Conservation (phyloP, 768 basidiomycete genomes). For the Harrya chromipes region DNA sequence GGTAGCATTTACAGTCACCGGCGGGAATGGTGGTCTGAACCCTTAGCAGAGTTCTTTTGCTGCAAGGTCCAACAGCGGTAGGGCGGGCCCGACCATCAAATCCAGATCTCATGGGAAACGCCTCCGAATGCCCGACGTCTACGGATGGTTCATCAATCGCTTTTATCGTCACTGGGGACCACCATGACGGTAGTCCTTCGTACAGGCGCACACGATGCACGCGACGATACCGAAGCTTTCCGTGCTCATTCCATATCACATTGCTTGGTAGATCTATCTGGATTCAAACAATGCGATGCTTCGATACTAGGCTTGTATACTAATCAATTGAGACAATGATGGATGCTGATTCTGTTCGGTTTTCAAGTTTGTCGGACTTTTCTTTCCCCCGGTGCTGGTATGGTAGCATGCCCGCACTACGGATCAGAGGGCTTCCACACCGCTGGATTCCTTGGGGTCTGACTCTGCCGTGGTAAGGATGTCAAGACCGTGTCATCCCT, state of each 20-base stretch:
- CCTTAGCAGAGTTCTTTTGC: not conserved
- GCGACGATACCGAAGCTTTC: too few relatives aligned
- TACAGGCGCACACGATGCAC: not conserved
- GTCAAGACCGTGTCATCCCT: not conserved
- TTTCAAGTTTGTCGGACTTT: not conserved
- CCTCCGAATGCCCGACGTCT: not conserved
- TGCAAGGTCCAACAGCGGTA: not conserved
- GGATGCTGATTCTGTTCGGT: not conserved
- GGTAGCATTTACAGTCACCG: constrained; percentile 9
- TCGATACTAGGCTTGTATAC: not conserved
- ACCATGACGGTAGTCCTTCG: too few relatives aligned
- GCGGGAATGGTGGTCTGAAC: constrained; percentile 3
- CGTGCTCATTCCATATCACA: too few relatives aligned
- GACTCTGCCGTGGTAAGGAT: not conserved
- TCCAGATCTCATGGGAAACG: not conserved
- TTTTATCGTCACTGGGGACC: too few relatives aligned
- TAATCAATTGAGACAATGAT: not conserved
- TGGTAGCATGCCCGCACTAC: not conserved
- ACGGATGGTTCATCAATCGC: not conserved
- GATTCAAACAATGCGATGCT: not conserved
- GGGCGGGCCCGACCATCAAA: not conserved
- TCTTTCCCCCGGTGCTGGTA: not conserved
- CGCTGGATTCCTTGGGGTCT: too few relatives aligned
- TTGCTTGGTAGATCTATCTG: not conserved
- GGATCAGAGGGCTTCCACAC: not conserved